Evolutionary conservation across 805 yeast genomes (phyloP).

Genomic region (Cyberlindnera petersonii): DNA sequence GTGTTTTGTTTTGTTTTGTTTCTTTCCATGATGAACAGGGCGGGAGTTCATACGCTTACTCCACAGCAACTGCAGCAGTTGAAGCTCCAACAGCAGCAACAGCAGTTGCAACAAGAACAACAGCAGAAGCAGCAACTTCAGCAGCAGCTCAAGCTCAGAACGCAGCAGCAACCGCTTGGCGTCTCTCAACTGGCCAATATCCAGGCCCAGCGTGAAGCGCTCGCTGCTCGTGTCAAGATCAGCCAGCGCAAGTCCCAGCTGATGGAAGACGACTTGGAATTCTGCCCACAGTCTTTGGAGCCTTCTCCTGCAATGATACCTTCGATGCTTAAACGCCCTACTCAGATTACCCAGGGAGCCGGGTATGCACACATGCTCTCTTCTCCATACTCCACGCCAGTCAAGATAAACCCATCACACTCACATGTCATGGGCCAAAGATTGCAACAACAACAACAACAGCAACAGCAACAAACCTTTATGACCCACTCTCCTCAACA

Average conservation of each 20-base stretch:
- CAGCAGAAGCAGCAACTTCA: conserved; percentile 9
- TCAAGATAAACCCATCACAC: conserved; percentile 14
- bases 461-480: conserved; percentile 13
- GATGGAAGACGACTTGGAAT: conserved; percentile 66
- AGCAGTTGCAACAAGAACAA: conserved; percentile 8
- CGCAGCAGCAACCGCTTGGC: conserved; percentile 14
- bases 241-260: conserved; percentile 68
- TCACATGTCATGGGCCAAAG: conserved; percentile 10
- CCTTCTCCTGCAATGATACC: conserved; percentile 8
- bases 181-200: conserved; percentile 16
- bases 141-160: conserved; percentile 12
- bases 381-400: conserved; percentile 26
- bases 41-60: conserved; percentile 8
- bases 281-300: conserved; percentile 45
- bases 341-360: neutral
- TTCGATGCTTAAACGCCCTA: conserved; percentile 5
- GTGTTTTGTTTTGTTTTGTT: too few species aligned
- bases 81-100: conserved; percentile 8
- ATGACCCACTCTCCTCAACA: conserved; percentile 16
- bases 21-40: conserved; percentile 12
- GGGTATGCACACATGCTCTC: conserved; percentile 7
- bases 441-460: conserved; percentile 4
- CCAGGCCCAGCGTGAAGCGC: conserved; percentile 24
- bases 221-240: conserved; percentile 43
- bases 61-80: conserved; percentile 13